Conservation (phyloP, 306 rosid species). For the Fragaria ananassa region DNA sequence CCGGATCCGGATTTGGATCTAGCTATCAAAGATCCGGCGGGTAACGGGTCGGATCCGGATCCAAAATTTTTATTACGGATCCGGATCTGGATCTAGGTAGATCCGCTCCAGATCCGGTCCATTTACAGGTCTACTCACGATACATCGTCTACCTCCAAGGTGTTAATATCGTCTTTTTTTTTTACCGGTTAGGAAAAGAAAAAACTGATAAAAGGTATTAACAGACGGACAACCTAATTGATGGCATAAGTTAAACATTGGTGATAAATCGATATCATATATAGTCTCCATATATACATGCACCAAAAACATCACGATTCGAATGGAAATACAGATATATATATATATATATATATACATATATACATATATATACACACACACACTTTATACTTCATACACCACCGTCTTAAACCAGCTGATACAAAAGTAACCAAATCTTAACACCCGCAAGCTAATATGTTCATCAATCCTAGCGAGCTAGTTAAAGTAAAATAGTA, state of each 20-base stretch:
- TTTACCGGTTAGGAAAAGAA: no score
- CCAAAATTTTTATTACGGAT: no score
- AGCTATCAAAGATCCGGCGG: no score
- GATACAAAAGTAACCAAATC: background rate
- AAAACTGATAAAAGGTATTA: background rate
- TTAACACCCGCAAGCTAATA: slow-evolving; percentile 6
- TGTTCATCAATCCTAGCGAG: background rate
- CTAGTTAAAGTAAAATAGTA: slow-evolving; percentile 1
- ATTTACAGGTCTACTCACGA: no score
- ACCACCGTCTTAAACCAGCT: background rate
- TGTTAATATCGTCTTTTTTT: no score
- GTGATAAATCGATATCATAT: background rate
- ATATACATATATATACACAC: no score
- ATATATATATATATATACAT: no score
- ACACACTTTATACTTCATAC: background rate
- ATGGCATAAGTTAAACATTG: background rate
- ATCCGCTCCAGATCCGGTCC: no score
- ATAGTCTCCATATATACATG: background rate
- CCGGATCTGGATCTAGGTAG: no score
- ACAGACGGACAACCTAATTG: background rate
- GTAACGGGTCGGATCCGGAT: no score
- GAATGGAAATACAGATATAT: background rate
- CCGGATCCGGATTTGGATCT: no score
- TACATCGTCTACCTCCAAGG: no score
- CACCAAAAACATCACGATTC: background rate